phyloP scores from a whole-genome alignment of 345 rosid genomes.

The Citrus sp. region DNA sequence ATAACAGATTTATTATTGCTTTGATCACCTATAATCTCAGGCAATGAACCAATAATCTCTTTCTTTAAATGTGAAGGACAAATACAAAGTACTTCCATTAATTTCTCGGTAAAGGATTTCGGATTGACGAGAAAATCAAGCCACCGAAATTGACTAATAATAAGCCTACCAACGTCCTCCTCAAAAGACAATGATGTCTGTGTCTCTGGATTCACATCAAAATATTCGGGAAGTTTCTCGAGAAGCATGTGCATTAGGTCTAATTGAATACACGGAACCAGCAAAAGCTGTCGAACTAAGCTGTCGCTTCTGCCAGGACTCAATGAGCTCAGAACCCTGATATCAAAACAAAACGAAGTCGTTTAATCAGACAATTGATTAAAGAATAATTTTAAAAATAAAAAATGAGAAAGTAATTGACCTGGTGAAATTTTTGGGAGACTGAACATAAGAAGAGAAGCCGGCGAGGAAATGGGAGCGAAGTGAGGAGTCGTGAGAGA shows the following conservation, averaged over 20 bases:
- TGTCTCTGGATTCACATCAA: constrained; percentile 30
- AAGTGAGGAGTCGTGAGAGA: constrained; percentile 33
- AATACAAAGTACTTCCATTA: constrained; percentile 68
- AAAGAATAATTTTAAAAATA: neutral
- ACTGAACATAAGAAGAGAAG: constrained; percentile 46
- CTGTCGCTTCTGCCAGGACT: constrained; percentile 41
- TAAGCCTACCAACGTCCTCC: constrained; percentile 71
- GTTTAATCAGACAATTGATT: neutral
- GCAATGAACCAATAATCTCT: constrained; percentile 84
- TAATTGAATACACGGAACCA: constrained; percentile 62
- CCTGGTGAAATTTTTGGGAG: constrained; percentile 59
- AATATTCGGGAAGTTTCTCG: constrained; percentile 78
- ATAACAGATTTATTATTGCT: constrained; percentile 41
- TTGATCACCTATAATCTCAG: constrained; percentile 76
- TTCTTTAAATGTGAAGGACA: constrained; percentile 65
- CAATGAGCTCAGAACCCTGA: constrained; percentile 52
- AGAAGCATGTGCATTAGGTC: constrained; percentile 63
- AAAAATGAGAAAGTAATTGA: neutral
- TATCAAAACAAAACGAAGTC: neutral
- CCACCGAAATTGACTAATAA: constrained; percentile 73
- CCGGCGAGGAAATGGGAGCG: constrained; percentile 54
- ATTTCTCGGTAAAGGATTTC: constrained; percentile 47
- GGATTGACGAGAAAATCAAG: constrained; percentile 68
- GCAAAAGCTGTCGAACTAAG: constrained; percentile 56
- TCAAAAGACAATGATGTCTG: constrained; percentile 36